Conservation (phyloP, 495 filamentous ascomycete genomes). For the Neurospora intermedia region DNA sequence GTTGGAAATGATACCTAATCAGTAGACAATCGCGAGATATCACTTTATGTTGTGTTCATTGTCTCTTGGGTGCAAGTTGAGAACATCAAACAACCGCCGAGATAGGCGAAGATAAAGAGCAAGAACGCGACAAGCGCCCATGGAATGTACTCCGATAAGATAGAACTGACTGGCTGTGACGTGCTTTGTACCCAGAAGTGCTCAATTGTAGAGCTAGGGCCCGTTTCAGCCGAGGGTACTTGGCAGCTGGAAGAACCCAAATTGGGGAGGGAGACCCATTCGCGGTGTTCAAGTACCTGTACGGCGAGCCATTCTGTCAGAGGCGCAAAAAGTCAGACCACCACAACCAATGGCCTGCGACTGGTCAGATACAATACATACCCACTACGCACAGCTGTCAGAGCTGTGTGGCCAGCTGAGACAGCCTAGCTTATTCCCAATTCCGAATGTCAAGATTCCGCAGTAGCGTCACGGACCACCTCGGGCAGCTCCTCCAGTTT, state of each 20-base stretch:
- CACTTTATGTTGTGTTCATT: background rate
- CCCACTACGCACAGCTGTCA: background rate
- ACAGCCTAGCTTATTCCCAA: background rate
- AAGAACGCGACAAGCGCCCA: background rate
- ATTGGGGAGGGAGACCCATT: background rate
- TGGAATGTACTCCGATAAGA: background rate
- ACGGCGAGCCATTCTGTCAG: background rate
- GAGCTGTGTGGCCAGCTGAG: background rate
- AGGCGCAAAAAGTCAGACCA: slow-evolving; percentile 16
- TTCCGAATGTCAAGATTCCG: background rate
- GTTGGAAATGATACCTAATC: background rate
- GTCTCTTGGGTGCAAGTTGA: background rate
- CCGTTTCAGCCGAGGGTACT: background rate
- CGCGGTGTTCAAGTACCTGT: background rate
- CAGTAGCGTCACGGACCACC: slow-evolving; percentile 1
- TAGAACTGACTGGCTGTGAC: background rate
- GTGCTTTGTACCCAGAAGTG: background rate
- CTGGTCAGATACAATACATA: background rate
- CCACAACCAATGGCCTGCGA: background rate
- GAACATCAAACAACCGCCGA: background rate
- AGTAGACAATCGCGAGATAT: background rate
- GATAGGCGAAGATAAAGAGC: background rate
- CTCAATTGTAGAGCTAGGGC: background rate
- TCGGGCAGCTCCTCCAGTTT: background rate
- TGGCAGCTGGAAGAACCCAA: background rate